phyloP scores from a whole-genome alignment of 1,284 basidiomycete species.

The Athelia psychrophila region DNA sequence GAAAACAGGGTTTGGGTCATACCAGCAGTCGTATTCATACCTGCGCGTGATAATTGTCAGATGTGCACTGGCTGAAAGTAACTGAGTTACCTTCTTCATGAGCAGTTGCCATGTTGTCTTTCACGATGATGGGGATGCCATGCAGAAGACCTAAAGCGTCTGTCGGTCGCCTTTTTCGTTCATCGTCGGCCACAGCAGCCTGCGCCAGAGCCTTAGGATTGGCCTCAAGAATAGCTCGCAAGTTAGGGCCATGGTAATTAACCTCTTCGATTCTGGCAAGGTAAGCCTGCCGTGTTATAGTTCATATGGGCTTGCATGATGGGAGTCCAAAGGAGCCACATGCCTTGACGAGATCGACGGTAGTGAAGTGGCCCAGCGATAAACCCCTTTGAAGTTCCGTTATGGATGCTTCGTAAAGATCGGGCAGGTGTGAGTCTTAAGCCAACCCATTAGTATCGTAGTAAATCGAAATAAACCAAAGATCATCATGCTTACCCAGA shows the following conservation, averaged over 20 bases:
- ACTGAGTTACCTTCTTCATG: slow-evolving; percentile 25
- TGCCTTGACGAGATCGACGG: slow-evolving; percentile 66
- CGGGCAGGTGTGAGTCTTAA: slow-evolving; percentile 32
- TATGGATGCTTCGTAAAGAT: slow-evolving; percentile 63
- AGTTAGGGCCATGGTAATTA: slow-evolving; percentile 55
- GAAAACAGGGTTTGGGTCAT: too few relatives aligned
- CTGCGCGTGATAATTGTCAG: slow-evolving; percentile 27
- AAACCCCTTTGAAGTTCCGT: slow-evolving; percentile 53
- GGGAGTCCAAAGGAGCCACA: too few relatives aligned
- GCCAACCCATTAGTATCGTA: neutral
- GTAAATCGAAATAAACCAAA: too few relatives aligned
- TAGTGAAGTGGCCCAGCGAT: slow-evolving; percentile 51
- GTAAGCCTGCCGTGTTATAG: slow-evolving; percentile 47
- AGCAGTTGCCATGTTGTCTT: slow-evolving; percentile 54
- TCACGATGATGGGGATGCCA: slow-evolving; percentile 69
- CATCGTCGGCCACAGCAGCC: slow-evolving; percentile 52
- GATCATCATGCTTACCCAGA: too few relatives aligned
- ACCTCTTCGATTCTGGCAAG: slow-evolving; percentile 70
- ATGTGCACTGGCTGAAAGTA: slow-evolving; percentile 6
- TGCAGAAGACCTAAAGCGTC: slow-evolving; percentile 46
- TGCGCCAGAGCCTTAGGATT: slow-evolving; percentile 59
- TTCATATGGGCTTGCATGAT: neutral
- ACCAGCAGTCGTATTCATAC: slow-evolving; percentile 62
- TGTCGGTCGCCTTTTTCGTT: slow-evolving; percentile 42
- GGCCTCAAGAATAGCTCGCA: slow-evolving; percentile 62